These are phyloP conservation scores for Conidiobolus incongruus DNA, from an alignment of 371 early-diverging fungal species.

Conservation along the genomic window DNA sequence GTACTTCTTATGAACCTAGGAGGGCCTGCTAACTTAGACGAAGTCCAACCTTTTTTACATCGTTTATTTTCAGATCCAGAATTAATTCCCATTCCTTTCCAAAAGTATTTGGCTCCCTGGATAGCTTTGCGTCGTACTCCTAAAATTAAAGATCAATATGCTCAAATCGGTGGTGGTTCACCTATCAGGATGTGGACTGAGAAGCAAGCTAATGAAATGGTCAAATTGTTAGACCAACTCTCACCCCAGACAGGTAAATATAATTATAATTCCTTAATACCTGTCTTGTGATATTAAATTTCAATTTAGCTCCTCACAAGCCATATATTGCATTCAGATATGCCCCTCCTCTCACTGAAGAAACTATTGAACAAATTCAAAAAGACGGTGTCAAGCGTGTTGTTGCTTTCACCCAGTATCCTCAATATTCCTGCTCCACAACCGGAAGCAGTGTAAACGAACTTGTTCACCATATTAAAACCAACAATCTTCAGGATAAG, in stretches of 20 bases:
- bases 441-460: constrained; percentile 87
- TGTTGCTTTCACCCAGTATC: constrained; percentile 83
- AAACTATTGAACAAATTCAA: constrained; percentile 51
- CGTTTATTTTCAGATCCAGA: constrained; percentile 87
- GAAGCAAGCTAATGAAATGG: constrained; percentile 62
- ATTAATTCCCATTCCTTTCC: constrained; percentile 75
- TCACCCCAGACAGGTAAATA: constrained; percentile 52
- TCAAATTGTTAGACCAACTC: constrained; percentile 40
- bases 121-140: constrained; percentile 73
- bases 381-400: constrained; percentile 62
- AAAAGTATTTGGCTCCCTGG: constrained; percentile 38
- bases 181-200: constrained; percentile 82
- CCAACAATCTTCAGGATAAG: constrained; percentile 27
- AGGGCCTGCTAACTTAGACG: constrained; percentile 55
- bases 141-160: constrained; percentile 73
- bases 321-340: constrained; percentile 87
- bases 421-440: constrained; percentile 91
- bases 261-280: background rate
- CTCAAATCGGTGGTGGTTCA: constrained; percentile 83
- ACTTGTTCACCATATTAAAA: constrained; percentile 35
- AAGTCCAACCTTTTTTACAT: constrained; percentile 59
- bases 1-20: constrained; percentile 84
- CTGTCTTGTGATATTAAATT: background rate
- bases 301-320: constrained; percentile 55
- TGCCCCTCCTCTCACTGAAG: constrained; percentile 54